phyloP scores from a whole-genome alignment of 345 rosid genomes.

The Cardamine occulta region DNA sequence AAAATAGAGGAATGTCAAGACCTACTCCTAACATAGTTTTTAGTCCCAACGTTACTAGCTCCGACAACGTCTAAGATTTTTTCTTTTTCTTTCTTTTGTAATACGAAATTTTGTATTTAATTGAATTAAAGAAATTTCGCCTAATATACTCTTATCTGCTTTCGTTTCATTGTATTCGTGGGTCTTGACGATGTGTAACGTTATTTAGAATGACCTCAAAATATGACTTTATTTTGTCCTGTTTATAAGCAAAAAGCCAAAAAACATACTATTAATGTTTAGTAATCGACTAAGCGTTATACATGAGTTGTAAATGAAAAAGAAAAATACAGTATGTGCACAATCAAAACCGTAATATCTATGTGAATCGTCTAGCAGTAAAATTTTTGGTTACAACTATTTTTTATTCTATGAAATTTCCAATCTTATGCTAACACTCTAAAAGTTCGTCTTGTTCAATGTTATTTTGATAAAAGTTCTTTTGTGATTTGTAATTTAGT shows the following conservation, averaged over 20 bases:
- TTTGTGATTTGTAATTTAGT: background rate
- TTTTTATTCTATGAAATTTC: background rate
- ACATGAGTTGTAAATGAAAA: background rate
- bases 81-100: background rate
- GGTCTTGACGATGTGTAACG: background rate
- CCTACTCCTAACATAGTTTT: slow-evolving; percentile 8
- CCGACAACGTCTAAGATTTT: slow-evolving; percentile 8
- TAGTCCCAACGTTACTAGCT: slow-evolving; percentile 27
- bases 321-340: background rate
- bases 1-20: slow-evolving; percentile 39
- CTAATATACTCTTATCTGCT: background rate
- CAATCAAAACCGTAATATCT: no score
- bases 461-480: background rate
- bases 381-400: background rate
- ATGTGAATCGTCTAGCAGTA: no score
- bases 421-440: background rate
- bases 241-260: background rate
- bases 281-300: background rate
- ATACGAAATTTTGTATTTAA: background rate
- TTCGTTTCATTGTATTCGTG: background rate
- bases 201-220: background rate
- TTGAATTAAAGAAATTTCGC: background rate
- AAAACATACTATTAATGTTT: background rate
- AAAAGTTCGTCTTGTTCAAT: background rate
- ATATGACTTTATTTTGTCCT: background rate